Evolutionary conservation across 306 rosid genomes (phyloP).

Genomic region (Dalbergia oliveri): DNA sequence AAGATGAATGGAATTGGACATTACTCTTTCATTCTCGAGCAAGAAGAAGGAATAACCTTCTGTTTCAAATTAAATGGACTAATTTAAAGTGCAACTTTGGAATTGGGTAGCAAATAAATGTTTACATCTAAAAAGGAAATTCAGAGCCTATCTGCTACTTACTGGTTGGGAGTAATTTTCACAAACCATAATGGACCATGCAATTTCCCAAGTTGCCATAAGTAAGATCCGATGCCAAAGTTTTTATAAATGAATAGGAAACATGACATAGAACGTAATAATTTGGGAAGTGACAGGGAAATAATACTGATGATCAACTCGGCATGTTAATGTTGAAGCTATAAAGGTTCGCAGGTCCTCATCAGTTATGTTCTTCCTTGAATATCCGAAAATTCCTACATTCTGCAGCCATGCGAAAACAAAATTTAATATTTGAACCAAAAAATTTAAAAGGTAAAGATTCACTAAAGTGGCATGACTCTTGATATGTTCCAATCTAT

Average conservation of each 20-base stretch:
- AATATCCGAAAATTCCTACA: conserved; percentile 87
- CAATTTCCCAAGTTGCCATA: conserved; percentile 34
- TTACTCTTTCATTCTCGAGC: conserved; percentile 34
- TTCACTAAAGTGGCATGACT: conserved; percentile 15
- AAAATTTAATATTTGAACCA: conserved; percentile 19
- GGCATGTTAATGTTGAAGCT: conserved; percentile 91
- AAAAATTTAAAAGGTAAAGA: conserved; percentile 12
- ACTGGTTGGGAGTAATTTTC: conserved; percentile 26
- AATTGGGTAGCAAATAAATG: conserved; percentile 20
- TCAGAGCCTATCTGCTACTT: conserved; percentile 25
- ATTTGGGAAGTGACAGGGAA: conserved; percentile 44
- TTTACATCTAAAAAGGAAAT: conserved; percentile 7
- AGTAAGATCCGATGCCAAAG: conserved; percentile 26
- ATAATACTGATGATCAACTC: conserved; percentile 91
- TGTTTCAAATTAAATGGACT: conserved; percentile 28
- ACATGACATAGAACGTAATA: conserved; percentile 4
- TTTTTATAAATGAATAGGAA: conserved; percentile 24
- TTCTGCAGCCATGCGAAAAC: conserved; percentile 66
- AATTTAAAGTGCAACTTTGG: conserved; percentile 12
- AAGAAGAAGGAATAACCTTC: conserved; percentile 19
- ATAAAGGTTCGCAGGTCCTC: conserved; percentile 80
- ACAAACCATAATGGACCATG: conserved; percentile 18
- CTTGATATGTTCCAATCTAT: not conserved
- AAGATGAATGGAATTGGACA: conserved; percentile 1
- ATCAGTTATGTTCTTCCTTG: conserved; percentile 82